Evolutionary conservation across 2,329 filamentous ascomycete genomes (phyloP).

Genomic region (Apiospora saccharicola): DNA sequence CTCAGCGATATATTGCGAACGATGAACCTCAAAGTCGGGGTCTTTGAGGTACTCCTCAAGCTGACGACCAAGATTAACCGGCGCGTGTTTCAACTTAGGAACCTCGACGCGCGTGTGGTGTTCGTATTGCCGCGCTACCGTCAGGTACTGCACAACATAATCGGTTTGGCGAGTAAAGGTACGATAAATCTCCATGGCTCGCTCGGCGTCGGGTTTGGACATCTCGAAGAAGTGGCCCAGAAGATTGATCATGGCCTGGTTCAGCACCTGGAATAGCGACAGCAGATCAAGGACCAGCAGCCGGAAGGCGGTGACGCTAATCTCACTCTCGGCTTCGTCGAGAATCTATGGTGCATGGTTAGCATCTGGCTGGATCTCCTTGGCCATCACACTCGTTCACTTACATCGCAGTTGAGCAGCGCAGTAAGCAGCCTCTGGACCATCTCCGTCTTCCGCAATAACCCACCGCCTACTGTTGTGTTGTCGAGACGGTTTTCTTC

Average conservation of each 20-base stretch:
- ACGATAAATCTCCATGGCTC: conserved; percentile 90
- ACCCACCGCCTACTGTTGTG: conserved; percentile 87
- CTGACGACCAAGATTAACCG: conserved; percentile 86
- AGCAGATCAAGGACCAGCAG: conserved; percentile 89
- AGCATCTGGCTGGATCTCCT: not conserved
- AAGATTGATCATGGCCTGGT: conserved; percentile 97
- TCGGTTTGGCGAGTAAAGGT: conserved; percentile 93
- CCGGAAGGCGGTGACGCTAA: conserved; percentile 91
- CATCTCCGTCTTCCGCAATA: conserved; percentile 88
- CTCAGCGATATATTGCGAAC: conserved; percentile 89
- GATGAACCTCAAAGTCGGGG: conserved; percentile 92
- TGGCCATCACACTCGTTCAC: conserved; percentile 39
- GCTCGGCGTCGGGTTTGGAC: conserved; percentile 91
- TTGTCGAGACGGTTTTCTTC: conserved; percentile 80
- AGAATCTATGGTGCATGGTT: conserved; percentile 67
- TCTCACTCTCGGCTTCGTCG: conserved; percentile 94
- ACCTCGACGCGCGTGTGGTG: conserved; percentile 92
- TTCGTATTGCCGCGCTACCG: conserved; percentile 87
- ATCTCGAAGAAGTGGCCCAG: conserved; percentile 98
- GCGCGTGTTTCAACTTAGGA: conserved; percentile 95
- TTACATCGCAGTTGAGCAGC: conserved; percentile 87
- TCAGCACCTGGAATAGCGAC: conserved; percentile 91
- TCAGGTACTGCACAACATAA: conserved; percentile 87
- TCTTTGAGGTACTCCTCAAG: conserved; percentile 95
- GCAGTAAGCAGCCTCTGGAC: conserved; percentile 89